Conservation (phyloP, 2,329 filamentous ascomycete genomes). For the Chaetomium olivaceum region DNA sequence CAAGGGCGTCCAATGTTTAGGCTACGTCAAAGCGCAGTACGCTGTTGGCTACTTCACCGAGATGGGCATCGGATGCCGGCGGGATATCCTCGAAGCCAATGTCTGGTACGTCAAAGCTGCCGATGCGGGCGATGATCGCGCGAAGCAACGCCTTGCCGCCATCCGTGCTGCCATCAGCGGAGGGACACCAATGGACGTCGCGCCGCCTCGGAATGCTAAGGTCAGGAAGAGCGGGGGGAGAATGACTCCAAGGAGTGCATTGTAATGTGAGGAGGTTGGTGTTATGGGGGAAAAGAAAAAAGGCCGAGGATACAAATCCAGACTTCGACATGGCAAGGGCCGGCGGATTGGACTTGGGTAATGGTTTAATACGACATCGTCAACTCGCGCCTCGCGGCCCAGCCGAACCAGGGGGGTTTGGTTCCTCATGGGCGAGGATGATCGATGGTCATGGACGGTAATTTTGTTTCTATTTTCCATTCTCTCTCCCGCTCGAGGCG, state of each 20-base stretch:
- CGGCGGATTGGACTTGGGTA: conserved; percentile 17
- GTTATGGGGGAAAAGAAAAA: background rate
- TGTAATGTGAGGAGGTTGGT: conserved; percentile 51
- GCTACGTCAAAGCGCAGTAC: conserved; percentile 78
- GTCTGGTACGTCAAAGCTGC: conserved; percentile 98
- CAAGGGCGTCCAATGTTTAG: conserved; percentile 41
- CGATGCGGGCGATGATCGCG: conserved; percentile 85
- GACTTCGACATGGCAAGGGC: background rate
- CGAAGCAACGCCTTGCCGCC: conserved; percentile 80
- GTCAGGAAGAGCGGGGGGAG: conserved; percentile 48
- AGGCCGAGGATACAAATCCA: background rate
- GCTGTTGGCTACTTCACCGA: conserved; percentile 97
- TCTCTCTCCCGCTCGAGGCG: conserved; percentile 3
- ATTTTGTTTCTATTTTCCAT: background rate
- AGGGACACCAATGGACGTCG: conserved; percentile 58
- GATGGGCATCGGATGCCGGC: conserved; percentile 94
- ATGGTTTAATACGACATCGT: conserved; percentile 25
- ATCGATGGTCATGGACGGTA: conserved; percentile 9
- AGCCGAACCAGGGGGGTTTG: background rate
- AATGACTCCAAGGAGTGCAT: conserved; percentile 59
- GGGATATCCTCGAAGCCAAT: conserved; percentile 94
- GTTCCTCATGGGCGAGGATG: conserved; percentile 5
- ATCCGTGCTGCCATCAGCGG: conserved; percentile 79
- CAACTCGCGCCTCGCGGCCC: background rate
- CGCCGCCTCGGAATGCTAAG: conserved; percentile 52